These are phyloP conservation scores for Colletotrichum ledebouriae DNA, from an alignment of 2,329 filamentous ascomycete species.

Conservation along the genomic window DNA sequence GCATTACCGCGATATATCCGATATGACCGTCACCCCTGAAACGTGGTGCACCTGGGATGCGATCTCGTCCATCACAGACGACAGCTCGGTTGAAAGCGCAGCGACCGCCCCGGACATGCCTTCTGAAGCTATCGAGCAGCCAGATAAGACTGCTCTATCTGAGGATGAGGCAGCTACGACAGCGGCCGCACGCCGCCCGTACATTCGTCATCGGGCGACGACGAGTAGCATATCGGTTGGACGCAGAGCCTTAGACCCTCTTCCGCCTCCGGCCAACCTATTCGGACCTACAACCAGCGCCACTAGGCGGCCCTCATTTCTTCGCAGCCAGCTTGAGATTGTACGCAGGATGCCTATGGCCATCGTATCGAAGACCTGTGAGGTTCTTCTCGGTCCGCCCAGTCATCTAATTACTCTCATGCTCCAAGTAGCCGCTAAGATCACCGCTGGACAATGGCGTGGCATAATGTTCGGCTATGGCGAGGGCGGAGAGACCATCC, in stretches of 20 bases:
- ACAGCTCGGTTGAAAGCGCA: slow-evolving; percentile 47
- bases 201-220: slow-evolving; percentile 68
- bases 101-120: slow-evolving; percentile 45
- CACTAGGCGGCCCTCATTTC: slow-evolving; percentile 47
- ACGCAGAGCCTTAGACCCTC: slow-evolving; percentile 72
- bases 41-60: slow-evolving; percentile 49
- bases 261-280: slow-evolving; percentile 77
- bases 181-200: slow-evolving; percentile 52
- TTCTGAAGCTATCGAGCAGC: slow-evolving; percentile 29
- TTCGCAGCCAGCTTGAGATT: slow-evolving; percentile 57
- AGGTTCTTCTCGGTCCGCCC: slow-evolving; percentile 84
- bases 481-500: slow-evolving; percentile 66
- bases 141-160: slow-evolving; percentile 26
- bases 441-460: slow-evolving; percentile 75
- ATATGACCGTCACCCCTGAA: slow-evolving; percentile 51
- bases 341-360: slow-evolving; percentile 69
- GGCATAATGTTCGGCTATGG: slow-evolving; percentile 69
- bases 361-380: slow-evolving; percentile 82
- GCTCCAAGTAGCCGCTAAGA: slow-evolving; percentile 83
- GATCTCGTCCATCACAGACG: slow-evolving; percentile 47
- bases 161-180: slow-evolving; percentile 41
- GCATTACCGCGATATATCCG: slow-evolving; percentile 51
- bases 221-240: slow-evolving; percentile 63
- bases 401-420: slow-evolving; percentile 83
- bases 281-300: slow-evolving; percentile 63